Base-by-base conservation (phyloP, 331 rosid genomes). In the Acacia concinna region DNA sequence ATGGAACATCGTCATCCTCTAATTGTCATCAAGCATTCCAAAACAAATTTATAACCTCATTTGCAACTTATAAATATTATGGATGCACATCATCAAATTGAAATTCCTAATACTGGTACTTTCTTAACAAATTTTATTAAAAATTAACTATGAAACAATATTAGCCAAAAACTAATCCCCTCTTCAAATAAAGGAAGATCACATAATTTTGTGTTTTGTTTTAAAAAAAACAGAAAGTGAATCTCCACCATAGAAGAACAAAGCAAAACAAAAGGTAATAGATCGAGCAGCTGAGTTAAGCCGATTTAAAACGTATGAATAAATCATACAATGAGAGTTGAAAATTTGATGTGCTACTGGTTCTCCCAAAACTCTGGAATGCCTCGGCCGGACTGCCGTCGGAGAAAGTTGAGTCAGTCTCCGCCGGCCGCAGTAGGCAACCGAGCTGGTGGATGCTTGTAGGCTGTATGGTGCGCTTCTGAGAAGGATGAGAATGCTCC, bases 351-450 rank as follows among this genome's bases (percentile, higher is more conserved):
- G 41, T 7, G 15, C 46, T 18, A 3, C 70, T 32, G 12, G 3
- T 3, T 20, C 70, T 65, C 15, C 6, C 2, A 6, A 18, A 63
- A 31, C 9, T 63, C 21, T 17, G 68, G 25, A 32, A 32, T 63
- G 68, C 44, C 70, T 46, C 17, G 65, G 71, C 43, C 27, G 25
- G 60, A 69, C 18, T 28, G 8, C 38, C 57, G 80, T 38, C 77
- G 77, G 80, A 54, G 79, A 9, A 21, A 56, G 60, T 46, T 47
- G 52, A 82, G 10, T 40, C 5, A 31, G 10, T 32, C 68, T 62
- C 68, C 5, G 10, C 21, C 68, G 67, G 52, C 82, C 52, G 44
- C 84, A 78, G 84, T 23, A 67, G 6, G 37, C 54, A 70, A 71
- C 51, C 18, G 73, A 67, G 83, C n/a, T 59, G 11, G 69, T 57